phyloP scores from a whole-genome alignment of 768 basidiomycete genomes.

The Suillus spraguei region DNA sequence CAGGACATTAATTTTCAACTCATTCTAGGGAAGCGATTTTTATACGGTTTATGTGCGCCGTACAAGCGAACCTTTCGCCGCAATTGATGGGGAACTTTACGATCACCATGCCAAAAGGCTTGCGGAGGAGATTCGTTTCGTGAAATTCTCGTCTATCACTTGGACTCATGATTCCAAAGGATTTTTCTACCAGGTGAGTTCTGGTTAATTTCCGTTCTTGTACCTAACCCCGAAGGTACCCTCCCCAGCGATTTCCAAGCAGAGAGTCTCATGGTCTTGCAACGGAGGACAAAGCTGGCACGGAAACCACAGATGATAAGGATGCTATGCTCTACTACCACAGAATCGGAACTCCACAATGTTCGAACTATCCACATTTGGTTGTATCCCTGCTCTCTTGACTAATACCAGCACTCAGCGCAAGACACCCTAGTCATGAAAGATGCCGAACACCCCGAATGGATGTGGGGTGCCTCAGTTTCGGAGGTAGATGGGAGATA shows the following conservation, averaged over 20 bases:
- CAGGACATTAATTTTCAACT: constrained; percentile 1
- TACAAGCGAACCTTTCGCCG: constrained; percentile 58
- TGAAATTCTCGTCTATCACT: constrained; percentile 72
- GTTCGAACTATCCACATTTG: constrained; percentile 37
- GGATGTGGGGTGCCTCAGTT: constrained; percentile 59
- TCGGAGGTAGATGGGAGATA: constrained; percentile 69
- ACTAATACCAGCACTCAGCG: constrained; percentile 39
- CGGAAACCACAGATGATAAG: constrained; percentile 61
- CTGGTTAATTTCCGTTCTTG: background rate
- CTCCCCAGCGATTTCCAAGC: constrained; percentile 55
- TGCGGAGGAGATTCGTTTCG: constrained; percentile 68
- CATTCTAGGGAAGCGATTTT: constrained; percentile 69
- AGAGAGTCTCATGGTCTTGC: constrained; percentile 46
- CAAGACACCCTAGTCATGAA: constrained; percentile 70
- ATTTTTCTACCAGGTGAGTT: constrained; percentile 75
- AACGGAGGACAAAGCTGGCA: constrained; percentile 54
- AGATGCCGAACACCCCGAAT: constrained; percentile 64
- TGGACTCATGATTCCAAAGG: constrained; percentile 84
- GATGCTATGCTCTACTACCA: constrained; percentile 83
- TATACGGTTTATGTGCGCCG: constrained; percentile 68
- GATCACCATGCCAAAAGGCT: constrained; percentile 55
- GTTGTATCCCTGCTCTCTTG: constrained; percentile 9
- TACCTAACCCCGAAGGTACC: background rate
- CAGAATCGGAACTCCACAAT: constrained; percentile 67
- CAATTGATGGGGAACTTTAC: constrained; percentile 37